These are phyloP conservation scores for Amylostereum areolatum DNA, from an alignment of 1,284 basidiomycete species.

Conservation along the genomic window DNA sequence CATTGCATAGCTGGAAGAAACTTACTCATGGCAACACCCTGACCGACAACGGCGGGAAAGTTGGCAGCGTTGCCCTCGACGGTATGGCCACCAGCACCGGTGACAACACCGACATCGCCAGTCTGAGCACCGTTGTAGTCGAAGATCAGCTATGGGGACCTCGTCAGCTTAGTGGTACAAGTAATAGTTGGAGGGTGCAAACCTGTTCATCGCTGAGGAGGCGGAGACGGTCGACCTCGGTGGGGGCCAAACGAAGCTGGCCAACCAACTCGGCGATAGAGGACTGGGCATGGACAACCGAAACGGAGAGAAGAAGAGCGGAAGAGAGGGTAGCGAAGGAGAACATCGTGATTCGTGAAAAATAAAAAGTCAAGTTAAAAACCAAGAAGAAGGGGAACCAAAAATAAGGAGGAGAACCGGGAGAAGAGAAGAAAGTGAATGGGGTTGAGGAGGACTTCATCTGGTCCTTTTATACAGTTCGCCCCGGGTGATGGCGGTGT, in stretches of 20 bases:
- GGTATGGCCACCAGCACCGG: neutral
- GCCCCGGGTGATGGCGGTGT: too few relatives aligned
- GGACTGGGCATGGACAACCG: slow-evolving; percentile 4
- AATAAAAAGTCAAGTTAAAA: neutral
- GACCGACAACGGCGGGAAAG: neutral
- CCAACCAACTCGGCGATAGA: slow-evolving; percentile 1
- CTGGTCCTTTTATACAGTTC: neutral
- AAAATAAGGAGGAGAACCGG: neutral
- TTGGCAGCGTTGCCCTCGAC: neutral
- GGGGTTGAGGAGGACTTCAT: neutral
- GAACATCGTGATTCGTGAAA: neutral
- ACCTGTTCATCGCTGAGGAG: slow-evolving; percentile 16
- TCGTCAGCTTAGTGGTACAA: neutral
- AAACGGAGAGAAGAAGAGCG: slow-evolving; percentile 12
- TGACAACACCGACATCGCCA: neutral
- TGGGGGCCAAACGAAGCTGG: slow-evolving; percentile 13
- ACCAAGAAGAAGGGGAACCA: slow-evolving; percentile 2
- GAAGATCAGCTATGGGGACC: neutral
- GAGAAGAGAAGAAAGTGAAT: neutral
- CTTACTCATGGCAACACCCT: neutral
- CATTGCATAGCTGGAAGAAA: neutral
- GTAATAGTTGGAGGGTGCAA: neutral
- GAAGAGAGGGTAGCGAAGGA: neutral
- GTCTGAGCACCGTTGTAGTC: neutral
- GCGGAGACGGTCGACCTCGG: slow-evolving; percentile 17